These are phyloP conservation scores for Aspergillus melleus DNA, from an alignment of 2,329 filamentous ascomycete genomes.

Conservation along the genomic window DNA sequence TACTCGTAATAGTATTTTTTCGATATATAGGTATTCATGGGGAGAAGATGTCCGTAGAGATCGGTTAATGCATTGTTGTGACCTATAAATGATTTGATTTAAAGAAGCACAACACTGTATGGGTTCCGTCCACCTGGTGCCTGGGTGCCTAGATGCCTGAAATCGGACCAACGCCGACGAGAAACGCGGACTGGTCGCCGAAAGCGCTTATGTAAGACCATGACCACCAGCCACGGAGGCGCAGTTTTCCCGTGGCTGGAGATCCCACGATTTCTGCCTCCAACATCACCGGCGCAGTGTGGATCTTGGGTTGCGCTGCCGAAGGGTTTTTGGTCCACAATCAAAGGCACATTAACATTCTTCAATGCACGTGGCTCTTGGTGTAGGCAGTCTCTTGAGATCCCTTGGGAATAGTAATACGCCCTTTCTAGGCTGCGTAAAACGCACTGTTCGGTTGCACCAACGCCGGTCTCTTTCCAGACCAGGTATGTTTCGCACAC, in stretches of 20 bases:
- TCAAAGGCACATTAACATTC: not conserved
- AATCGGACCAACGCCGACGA: not conserved
- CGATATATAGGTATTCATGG: no score
- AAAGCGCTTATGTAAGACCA: not conserved
- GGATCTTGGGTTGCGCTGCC: no score
- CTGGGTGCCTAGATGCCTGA: not conserved
- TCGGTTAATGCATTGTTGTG: no score
- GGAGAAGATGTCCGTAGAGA: no score
- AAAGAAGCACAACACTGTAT: no score
- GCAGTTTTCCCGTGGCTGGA: constrained; percentile 2
- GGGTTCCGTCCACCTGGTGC: no score
- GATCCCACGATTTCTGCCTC: constrained; percentile 1
- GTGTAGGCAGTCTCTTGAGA: constrained; percentile 14
- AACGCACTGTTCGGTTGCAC: constrained; percentile 1
- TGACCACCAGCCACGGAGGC: constrained; percentile 4
- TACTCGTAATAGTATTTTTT: no score
- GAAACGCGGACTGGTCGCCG: no score
- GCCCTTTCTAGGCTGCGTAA: constrained; percentile 8
- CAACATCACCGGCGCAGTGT: not conserved
- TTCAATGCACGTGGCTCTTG: constrained; percentile 20
- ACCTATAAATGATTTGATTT: no score
- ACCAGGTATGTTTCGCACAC: constrained; percentile 11
- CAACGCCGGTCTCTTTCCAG: not conserved
- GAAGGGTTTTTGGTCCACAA: not conserved
- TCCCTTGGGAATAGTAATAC: constrained; percentile 14